Base-by-base conservation (phyloP, 225 moss, liverwort and hornwort species). In the Neckera pumila region DNA sequence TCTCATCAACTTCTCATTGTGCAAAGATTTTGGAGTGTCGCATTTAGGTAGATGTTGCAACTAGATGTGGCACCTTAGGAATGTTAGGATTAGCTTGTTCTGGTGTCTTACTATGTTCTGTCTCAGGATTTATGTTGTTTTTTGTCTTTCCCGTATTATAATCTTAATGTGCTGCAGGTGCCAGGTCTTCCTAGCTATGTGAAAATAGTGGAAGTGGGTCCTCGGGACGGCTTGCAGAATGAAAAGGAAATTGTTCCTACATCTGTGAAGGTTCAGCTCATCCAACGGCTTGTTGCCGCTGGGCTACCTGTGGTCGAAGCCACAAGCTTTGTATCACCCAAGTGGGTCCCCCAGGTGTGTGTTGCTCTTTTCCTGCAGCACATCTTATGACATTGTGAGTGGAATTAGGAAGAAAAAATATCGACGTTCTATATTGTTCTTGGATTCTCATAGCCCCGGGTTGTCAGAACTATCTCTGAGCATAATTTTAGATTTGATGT, bases 271-370 rank as follows among this genome's bases (percentile, higher is more conserved):
- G 92, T 97, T 69, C 92, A 97, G 93, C 98, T 98, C 79, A 98
- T 98, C 83, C 88, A 92, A 86, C 93, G 86, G 49, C 95, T 98
- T 51, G 95, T 93, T 76, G 92, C 93, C 78, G 95, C 98, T 76
- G 96, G 98, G 57, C 82, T 98, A 60, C 95, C 96, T 33, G 98
- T 98, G 28, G 96, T 98, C 38, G 98, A 98, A 91, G 98, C 93
- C 66, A 98, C 98, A 49, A 98, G 98, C 88, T 98, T 98, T 89
- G 98, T 98, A 49, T 97, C 98, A 56, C 96, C 98, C 34, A 97
- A 95, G 88, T 98, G 98, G 98, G 96, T 98, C 19, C 98, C 98
- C 70, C 98, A 98, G 98, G 98, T 97, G 90, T 86, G 90, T 86
- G 43, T n/a, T 87, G n/a, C 78, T 84, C 21, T 59, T 69, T 88